Conservation (phyloP, 305 asterid species). For the Stenogyne calaminthoides region DNA sequence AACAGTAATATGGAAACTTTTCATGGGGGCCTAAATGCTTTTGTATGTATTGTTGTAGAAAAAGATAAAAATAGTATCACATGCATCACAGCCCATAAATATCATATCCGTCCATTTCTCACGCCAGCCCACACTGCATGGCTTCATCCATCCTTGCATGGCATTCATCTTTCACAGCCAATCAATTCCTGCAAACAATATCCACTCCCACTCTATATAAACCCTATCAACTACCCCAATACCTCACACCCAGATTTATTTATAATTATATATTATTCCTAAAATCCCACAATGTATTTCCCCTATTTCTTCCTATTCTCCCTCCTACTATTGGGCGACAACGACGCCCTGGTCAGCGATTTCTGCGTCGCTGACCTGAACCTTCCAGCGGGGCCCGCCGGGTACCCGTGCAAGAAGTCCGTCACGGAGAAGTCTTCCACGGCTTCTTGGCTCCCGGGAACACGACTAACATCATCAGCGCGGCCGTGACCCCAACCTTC, state of each 20-base stretch:
- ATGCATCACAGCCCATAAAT: slow-evolving; percentile 39
- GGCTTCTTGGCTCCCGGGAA: slow-evolving; percentile 56
- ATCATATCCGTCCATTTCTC: neutral
- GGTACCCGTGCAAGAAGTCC: slow-evolving; percentile 71
- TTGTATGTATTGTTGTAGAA: slow-evolving; percentile 26
- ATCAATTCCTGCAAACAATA: slow-evolving; percentile 15
- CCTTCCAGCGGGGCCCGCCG: slow-evolving; percentile 56
- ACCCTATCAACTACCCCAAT: slow-evolving; percentile 25
- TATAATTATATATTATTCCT: neutral
- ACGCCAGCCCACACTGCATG: neutral
- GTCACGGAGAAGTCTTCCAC: slow-evolving; percentile 47
- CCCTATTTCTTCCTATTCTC: slow-evolving; percentile 40
- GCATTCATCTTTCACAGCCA: slow-evolving; percentile 28
- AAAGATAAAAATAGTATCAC: slow-evolving; percentile 33
- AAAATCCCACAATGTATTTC: slow-evolving; percentile 40
- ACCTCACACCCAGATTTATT: neutral
- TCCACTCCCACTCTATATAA: slow-evolving; percentile 36
- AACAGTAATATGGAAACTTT: too few species aligned
- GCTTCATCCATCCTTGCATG: slow-evolving; percentile 10
- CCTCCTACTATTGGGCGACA: slow-evolving; percentile 24
- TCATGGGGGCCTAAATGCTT: neutral
- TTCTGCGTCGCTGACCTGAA: slow-evolving; percentile 78
- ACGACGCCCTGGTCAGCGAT: slow-evolving; percentile 59
- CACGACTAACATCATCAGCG: slow-evolving; percentile 64
- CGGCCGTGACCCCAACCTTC: slow-evolving; percentile 68